These are phyloP conservation scores for Epichloe hybrida DNA, from an alignment of 2,329 filamentous ascomycete species.

Conservation along the genomic window DNA sequence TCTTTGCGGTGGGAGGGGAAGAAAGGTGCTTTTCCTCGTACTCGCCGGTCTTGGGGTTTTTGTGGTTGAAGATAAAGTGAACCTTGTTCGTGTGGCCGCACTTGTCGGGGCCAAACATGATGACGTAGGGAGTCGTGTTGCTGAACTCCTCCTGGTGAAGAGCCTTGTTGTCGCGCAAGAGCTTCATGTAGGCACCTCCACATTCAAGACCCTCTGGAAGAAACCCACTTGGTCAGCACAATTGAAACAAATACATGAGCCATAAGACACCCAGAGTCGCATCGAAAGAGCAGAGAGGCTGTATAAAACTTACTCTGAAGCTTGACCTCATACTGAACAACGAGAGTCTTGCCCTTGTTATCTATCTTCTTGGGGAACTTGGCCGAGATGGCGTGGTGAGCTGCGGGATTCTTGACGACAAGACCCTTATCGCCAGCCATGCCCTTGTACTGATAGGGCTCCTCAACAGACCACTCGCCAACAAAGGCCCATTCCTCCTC, in stretches of 20 bases:
- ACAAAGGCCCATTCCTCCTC: constrained; percentile 11
- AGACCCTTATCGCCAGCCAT: constrained; percentile 93
- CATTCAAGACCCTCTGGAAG: constrained; percentile 77
- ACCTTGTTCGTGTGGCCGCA: constrained; percentile 99
- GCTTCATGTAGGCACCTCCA: constrained; percentile 97
- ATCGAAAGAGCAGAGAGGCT: too few relatives aligned
- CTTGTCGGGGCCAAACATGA: constrained; percentile 99
- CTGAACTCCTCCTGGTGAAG: constrained; percentile 96
- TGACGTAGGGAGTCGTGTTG: constrained; percentile 88
- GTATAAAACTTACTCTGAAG: constrained; percentile 62
- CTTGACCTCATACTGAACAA: constrained; percentile 99
- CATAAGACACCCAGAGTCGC: too few relatives aligned
- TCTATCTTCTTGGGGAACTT: constrained; percentile 96
- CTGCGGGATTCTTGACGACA: constrained; percentile 93
- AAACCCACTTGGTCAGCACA: background rate
- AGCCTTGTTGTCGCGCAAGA: constrained; percentile 92
- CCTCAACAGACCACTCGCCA: constrained; percentile 82
- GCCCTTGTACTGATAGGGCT: constrained; percentile 79
- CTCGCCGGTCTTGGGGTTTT: constrained; percentile 99
- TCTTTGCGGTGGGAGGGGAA: constrained; percentile 69
- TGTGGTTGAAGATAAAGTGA: constrained; percentile 98
- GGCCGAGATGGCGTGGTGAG: constrained; percentile 97
- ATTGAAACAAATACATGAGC: constrained; percentile 1
- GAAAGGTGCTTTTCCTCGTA: constrained; percentile 99
- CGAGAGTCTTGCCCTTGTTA: constrained; percentile 92